Base-by-base conservation (phyloP, 2,329 filamentous ascomycete species). In the Fusarium udum region DNA sequence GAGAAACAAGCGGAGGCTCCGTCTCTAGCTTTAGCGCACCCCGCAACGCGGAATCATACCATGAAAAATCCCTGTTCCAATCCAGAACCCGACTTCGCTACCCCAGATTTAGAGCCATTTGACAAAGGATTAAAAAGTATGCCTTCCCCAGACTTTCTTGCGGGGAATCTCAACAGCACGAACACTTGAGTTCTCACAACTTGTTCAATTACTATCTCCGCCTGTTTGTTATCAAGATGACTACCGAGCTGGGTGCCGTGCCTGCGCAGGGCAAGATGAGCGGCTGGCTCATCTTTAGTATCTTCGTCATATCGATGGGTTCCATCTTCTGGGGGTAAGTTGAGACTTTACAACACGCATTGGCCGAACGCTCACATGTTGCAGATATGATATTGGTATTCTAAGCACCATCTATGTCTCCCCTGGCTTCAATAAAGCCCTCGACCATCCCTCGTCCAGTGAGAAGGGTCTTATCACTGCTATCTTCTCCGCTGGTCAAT, bases 291-390 rank as follows among this genome's bases (percentile, higher is more conserved):
- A 20, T 68, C 40, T 62, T 68, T 10, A 68, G 65, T 14, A 68
- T 68, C 31, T 16, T 61, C 1, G 65, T 68, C 24, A 68, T 68
- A 4, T 68, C 65, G 1, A 68, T 68, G 65, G 65, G 65, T 2
- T 68, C 65, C 3, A 68, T 68, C 28, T 68, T 68, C 18, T 68
- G 65, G 65, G 65, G 65, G 65, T 62, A 42, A 18, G 46, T n/a
- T 3, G 1, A 58, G 20, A 28, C 6, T 36, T n/a, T 7, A 1
- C 4, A n/a, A 0, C 10, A 6, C n/a, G 2, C 4, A 34, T 26
- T 14, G 10, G 5, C 9, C 28, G 7, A 9, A 31, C 6, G 15
- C 24, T 43, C 3, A 43, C 14, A 1, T 14, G 13, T 8, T 15
- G 1, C 7, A 67, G 64, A 36, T 67, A 67, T 31, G 64, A 67